Evolutionary conservation across 345 rosid genomes (phyloP).

Genomic region (Eutrema yunnanense): DNA sequence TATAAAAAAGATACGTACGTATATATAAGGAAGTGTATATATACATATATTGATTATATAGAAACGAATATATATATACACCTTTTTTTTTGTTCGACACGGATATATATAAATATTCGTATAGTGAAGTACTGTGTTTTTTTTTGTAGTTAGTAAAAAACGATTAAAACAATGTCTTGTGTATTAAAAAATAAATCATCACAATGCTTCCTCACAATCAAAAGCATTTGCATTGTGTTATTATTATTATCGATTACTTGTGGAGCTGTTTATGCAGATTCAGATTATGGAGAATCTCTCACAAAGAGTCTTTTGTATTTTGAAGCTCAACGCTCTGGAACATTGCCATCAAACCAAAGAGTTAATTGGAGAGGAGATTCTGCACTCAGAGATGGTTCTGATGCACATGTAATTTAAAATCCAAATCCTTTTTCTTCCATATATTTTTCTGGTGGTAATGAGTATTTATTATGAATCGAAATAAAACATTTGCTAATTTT

Average conservation of each 20-base stretch:
- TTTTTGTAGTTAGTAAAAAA: not conserved
- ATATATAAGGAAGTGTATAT: not conserved
- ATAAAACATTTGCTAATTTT: not conserved
- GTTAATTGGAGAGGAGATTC: slow-evolving; percentile 66
- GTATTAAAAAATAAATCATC: not conserved
- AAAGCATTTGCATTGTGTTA: slow-evolving; percentile 10
- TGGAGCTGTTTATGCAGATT: slow-evolving; percentile 19
- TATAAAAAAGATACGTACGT: not conserved
- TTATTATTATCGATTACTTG: not conserved
- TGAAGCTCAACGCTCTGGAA: slow-evolving; percentile 77
- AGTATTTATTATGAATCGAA: not conserved
- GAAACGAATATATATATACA: not conserved
- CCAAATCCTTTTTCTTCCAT: not conserved
- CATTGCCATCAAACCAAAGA: slow-evolving; percentile 53
- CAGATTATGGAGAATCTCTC: slow-evolving; percentile 50
- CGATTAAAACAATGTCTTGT: not conserved
- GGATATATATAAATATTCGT: too few species aligned
- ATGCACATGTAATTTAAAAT: slow-evolving; percentile 19
- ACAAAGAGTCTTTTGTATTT: slow-evolving; percentile 59
- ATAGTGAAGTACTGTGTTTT: not conserved
- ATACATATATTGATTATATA: not conserved
- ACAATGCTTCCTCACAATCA: slow-evolving; percentile 9
- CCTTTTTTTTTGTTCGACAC: too few species aligned
- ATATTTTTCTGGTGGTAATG: not conserved
- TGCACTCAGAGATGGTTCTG: slow-evolving; percentile 54